Evolutionary conservation across 345 rosid species (phyloP).

Genomic region (Bruguiera parviflora): DNA sequence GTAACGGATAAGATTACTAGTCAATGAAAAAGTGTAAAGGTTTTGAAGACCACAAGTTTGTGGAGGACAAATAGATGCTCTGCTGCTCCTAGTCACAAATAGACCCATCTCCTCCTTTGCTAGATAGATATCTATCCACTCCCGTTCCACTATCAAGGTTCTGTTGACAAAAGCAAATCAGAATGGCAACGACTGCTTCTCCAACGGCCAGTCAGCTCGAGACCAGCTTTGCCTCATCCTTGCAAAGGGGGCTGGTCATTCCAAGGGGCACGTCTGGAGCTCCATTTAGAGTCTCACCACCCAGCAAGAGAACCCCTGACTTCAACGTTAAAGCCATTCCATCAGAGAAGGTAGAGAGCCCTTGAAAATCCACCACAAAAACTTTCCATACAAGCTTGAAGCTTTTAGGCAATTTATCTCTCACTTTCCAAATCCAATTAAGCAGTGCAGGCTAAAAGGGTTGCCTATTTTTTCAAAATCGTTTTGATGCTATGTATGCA

Average conservation of each 20-base stretch:
- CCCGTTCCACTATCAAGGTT: neutral
- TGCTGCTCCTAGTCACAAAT: neutral
- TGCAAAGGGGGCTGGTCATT: constrained; percentile 34
- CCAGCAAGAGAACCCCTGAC: constrained; percentile 45
- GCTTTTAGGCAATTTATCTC: too few species aligned
- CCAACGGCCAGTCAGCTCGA: constrained; percentile 86
- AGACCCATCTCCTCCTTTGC: neutral
- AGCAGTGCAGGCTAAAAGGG: too few species aligned
- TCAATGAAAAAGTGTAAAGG: constrained; percentile 32
- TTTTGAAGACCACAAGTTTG: constrained; percentile 26
- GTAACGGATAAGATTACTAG: constrained; percentile 30
- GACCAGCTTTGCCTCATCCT: constrained; percentile 65
- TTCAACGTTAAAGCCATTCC: constrained; percentile 73
- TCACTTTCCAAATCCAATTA: too few species aligned
- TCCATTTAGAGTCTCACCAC: constrained; percentile 45
- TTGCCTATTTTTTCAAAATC: too few species aligned
- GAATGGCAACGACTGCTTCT: constrained; percentile 60
- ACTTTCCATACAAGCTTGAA: too few species aligned
- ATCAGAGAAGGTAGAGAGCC: constrained; percentile 56
- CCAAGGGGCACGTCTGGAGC: constrained; percentile 68
- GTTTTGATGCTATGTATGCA: too few species aligned
- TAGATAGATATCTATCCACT: constrained; percentile 1
- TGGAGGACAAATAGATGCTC: constrained; percentile 17
- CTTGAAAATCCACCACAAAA: neutral
- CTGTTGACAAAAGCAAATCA: constrained; percentile 9